These are phyloP conservation scores for Backusella australiensis DNA, from an alignment of 192 early-diverging fungal genomes.

Conservation along the genomic window DNA sequence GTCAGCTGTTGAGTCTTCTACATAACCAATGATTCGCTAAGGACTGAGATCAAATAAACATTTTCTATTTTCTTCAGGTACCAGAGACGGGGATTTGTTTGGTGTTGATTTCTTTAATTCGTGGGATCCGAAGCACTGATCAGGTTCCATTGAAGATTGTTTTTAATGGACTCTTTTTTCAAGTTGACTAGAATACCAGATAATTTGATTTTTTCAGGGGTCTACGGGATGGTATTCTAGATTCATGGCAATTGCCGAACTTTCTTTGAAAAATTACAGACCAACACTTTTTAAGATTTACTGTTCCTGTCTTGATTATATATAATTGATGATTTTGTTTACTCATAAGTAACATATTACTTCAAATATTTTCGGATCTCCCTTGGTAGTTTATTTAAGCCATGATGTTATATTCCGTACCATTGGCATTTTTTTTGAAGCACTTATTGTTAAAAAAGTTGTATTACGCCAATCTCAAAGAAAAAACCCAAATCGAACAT, in stretches of 20 bases:
- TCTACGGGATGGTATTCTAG: neutral
- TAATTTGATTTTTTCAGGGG: neutral
- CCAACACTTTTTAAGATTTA: too few relatives aligned
- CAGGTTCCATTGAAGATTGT: neutral
- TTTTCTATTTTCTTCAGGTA: neutral
- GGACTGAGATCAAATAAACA: neutral
- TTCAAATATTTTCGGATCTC: too few relatives aligned
- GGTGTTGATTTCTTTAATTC: neutral
- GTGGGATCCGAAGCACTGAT: neutral
- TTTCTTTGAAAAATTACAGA: neutral
- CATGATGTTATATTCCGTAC: neutral
- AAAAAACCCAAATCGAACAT: neutral
- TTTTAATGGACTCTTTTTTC: neutral
- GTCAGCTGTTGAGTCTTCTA: neutral
- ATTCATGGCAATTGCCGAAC: neutral
- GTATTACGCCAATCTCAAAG: neutral
- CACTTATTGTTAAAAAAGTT: neutral
- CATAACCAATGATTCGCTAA: neutral
- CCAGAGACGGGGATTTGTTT: neutral
- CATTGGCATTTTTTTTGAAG: neutral
- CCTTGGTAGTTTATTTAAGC: neutral
- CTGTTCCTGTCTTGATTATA: too few relatives aligned
- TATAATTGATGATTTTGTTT: too few relatives aligned
- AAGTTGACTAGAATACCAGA: neutral
- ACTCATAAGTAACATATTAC: too few relatives aligned